phyloP scores from a whole-genome alignment of 257 asterid species.

The Marsdenia floribunda region DNA sequence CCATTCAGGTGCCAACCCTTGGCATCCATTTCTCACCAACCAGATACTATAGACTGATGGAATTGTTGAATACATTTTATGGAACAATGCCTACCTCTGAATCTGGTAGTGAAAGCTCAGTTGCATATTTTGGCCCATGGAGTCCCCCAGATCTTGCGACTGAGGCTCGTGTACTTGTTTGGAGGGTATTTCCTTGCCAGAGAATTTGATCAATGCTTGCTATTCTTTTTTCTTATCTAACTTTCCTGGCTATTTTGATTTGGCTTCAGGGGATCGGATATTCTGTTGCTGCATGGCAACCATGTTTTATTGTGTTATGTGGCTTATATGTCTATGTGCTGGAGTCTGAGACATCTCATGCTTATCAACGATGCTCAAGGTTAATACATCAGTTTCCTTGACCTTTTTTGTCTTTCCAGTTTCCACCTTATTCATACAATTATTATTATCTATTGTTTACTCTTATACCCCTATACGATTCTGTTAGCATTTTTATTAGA shows the following conservation, averaged over 20 bases:
- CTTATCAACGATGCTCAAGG: constrained; percentile 93
- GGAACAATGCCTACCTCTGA: constrained; percentile 58
- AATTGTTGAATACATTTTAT: constrained; percentile 51
- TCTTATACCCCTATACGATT: not conserved
- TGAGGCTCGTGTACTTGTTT: constrained; percentile 81
- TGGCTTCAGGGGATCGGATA: constrained; percentile 92
- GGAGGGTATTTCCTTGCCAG: constrained; percentile 62
- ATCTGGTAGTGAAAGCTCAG: constrained; percentile 39
- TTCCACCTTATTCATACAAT: not conserved
- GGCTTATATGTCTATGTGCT: constrained; percentile 80
- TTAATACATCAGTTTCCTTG: constrained; percentile 23
- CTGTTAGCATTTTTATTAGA: not conserved
- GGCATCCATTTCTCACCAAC: constrained; percentile 95
- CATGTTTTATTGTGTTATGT: constrained; percentile 79
- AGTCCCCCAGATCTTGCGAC: constrained; percentile 78
- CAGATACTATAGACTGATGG: constrained; percentile 72
- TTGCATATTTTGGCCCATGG: constrained; percentile 71
- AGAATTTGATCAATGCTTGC: constrained; percentile 7
- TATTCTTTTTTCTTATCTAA: constrained; percentile 7
- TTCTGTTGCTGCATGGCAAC: constrained; percentile 96
- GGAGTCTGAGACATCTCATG: constrained; percentile 82
- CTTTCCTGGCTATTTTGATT: constrained; percentile 15
- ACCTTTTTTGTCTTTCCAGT: constrained; percentile 9
- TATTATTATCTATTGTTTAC: constrained; percentile 1
- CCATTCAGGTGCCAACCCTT: constrained; percentile 87